Evolutionary conservation across 331 rosid genomes (phyloP).

Genomic region (Pyrus hybrid): DNA sequence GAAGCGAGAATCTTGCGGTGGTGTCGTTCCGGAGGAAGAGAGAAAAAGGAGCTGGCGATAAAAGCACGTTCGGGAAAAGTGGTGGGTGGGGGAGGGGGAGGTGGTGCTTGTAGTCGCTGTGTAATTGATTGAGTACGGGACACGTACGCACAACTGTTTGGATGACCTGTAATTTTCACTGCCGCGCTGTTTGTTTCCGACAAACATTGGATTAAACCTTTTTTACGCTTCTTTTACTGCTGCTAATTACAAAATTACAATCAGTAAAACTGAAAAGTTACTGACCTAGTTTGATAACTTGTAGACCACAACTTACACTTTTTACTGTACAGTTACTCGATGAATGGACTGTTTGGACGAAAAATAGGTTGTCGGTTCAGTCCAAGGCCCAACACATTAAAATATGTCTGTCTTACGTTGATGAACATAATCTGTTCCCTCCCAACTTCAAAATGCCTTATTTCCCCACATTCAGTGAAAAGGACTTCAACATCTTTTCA

Average conservation of each 20-base stretch:
- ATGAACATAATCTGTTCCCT: too few species aligned
- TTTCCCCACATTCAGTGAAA: too few species aligned
- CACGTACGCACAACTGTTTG: slow-evolving; percentile 10
- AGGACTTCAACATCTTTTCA: too few species aligned
- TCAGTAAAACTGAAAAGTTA: not conserved
- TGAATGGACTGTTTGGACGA: too few species aligned
- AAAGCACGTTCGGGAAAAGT: not conserved
- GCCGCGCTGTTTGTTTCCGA: not conserved
- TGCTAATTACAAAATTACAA: not conserved
- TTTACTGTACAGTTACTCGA: not conserved
- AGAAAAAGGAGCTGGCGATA: too few species aligned
- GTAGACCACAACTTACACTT: not conserved
- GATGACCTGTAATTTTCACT: not conserved
- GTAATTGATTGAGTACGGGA: not conserved
- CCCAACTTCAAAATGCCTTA: too few species aligned
- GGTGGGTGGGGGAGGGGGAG: not conserved
- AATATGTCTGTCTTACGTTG: too few species aligned
- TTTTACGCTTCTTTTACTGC: not conserved
- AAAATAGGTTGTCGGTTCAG: too few species aligned
- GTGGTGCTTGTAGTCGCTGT: not conserved
- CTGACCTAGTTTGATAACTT: not conserved
- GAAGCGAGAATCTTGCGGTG: not conserved
- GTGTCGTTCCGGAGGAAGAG: not conserved
- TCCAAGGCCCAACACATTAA: too few species aligned
- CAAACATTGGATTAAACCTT: not conserved